Base-by-base conservation (phyloP, 352 stramenopile genomes). In the Pythium utonaiense region DNA sequence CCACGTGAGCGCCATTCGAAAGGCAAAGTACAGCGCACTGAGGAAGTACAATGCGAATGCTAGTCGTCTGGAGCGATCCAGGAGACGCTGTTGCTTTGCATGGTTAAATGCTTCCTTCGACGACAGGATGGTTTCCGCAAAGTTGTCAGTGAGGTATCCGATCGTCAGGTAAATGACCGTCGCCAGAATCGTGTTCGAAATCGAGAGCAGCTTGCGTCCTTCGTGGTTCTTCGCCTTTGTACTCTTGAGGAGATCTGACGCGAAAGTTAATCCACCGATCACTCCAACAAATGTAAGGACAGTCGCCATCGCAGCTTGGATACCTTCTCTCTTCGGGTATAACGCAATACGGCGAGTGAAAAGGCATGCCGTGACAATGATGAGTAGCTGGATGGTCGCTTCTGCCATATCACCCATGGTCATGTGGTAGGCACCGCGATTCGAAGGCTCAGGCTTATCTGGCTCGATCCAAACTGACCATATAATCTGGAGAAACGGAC, bases 131-230 rank as follows among this genome's bases (percentile, higher is more conserved):
- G 49, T 44, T 8, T 64, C 60, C 7, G 54, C 53, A 55, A 75
- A 80, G 42, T 72, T 63, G 34, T 75, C 65, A n/a, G 62, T 78
- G 25, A 83, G 53, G 25, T 66, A 64, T 5, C 55, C 66, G 12
- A 78, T 36, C 6, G 66, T 54, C 16, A 65, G 31, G 58, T 71
- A 78, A 16, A 80, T 48, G 12, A 70, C 45, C 2, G 25, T 66
- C 14, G 66, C 63, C 8, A 80, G 30, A 1, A 75, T 22, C 28
- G 69, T 65, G 45, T 77, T 77, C 0, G 62, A 61, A 51, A 64
- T 41, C 10, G 57, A 67, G 25, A 70, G 69, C 19, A 80, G 57
- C 19, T 63, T 58, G 10, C 60, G 52, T 7, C 54, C 70, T 6
- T 36, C 34, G 10, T 53, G 14, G 2, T 14, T n/a, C 24, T 22